phyloP scores from a whole-genome alignment of 164 flowering plant species.

The Umbellularia californica region DNA sequence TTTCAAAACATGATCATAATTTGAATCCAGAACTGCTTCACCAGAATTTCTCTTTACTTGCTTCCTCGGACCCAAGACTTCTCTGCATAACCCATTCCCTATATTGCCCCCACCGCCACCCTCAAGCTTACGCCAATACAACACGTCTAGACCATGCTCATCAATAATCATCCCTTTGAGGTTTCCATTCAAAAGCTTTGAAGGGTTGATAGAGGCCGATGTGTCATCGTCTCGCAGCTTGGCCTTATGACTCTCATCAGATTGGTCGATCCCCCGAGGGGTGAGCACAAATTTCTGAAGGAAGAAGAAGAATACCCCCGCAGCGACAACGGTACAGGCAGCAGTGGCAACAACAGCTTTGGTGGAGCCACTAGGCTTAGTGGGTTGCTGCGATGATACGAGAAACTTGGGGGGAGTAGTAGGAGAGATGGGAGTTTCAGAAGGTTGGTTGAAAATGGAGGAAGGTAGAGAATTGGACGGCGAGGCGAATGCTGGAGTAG shows the following conservation, averaged over 20 bases:
- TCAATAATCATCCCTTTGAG: slow-evolving; percentile 72
- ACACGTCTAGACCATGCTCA: slow-evolving; percentile 82
- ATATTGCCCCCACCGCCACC: slow-evolving; percentile 12
- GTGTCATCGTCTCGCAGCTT: slow-evolving; percentile 9
- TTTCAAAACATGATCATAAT: not conserved
- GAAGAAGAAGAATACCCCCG: slow-evolving; percentile 49
- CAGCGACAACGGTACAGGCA: slow-evolving; percentile 50
- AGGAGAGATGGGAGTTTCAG: not conserved
- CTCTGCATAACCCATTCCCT: slow-evolving; percentile 24
- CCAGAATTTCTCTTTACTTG: not conserved
- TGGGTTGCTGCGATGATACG: slow-evolving; percentile 1
- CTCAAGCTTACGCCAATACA: slow-evolving; percentile 77
- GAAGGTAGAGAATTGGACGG: slow-evolving; percentile 10
- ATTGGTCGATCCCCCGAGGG: not conserved
- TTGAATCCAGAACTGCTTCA: slow-evolving; percentile 3
- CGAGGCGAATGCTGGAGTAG: not conserved
- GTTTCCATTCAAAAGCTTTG: slow-evolving; percentile 35
- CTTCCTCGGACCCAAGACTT: slow-evolving; percentile 10
- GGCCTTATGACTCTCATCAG: not conserved
- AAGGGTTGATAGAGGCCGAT: slow-evolving; percentile 13
- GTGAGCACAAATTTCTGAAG: slow-evolving; percentile 17
- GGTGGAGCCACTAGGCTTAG: slow-evolving; percentile 16
- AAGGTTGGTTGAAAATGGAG: not conserved
- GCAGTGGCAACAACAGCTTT: slow-evolving; percentile 66
- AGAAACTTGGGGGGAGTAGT: slow-evolving; percentile 3